Percentiles rank a stretch among this genome's conserved stretches.
Conservation (phyloP, 306 rosid genomes). For the Geum urbanum region DNA sequence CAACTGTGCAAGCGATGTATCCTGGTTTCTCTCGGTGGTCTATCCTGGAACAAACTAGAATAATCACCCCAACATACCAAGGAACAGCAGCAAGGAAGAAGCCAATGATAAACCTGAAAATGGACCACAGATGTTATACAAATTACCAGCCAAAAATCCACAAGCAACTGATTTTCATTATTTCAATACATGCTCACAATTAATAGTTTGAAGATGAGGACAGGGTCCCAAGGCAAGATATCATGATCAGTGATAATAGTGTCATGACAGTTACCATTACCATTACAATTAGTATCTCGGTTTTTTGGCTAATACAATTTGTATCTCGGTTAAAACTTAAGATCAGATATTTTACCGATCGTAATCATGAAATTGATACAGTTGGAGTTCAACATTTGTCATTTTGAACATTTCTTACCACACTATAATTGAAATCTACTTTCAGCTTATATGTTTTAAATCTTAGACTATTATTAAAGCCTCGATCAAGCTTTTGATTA, state of each 20-base stretch:
- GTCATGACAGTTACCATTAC: background rate
- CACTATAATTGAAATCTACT: background rate
- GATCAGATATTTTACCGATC: background rate
- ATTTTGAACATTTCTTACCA: background rate
- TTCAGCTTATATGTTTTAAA: background rate
- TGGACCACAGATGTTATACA: slow-evolving; percentile 3
- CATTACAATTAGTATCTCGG: background rate
- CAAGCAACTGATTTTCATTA: background rate
- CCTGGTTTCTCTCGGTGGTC: slow-evolving; percentile 90
- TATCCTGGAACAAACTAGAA: slow-evolving; percentile 55
- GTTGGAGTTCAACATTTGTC: background rate
- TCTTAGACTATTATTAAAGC: background rate
- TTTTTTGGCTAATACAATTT: too few relatives aligned
- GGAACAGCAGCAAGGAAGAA: slow-evolving; percentile 74
- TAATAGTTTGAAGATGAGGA: background rate
- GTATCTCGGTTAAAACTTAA: background rate
- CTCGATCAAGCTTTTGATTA: background rate
- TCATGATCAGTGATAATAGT: background rate
- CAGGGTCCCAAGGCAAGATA: background rate
- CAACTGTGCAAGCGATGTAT: slow-evolving; percentile 69
- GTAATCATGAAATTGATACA: background rate
- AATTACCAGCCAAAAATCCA: slow-evolving; percentile 11
- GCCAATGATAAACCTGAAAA: slow-evolving; percentile 83
- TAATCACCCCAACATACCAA: slow-evolving; percentile 74
- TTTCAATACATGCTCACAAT: background rate